Evolutionary conservation across 495 filamentous ascomycete genomes (phyloP).

Genomic region (Recurvomyces mirabilis): DNA sequence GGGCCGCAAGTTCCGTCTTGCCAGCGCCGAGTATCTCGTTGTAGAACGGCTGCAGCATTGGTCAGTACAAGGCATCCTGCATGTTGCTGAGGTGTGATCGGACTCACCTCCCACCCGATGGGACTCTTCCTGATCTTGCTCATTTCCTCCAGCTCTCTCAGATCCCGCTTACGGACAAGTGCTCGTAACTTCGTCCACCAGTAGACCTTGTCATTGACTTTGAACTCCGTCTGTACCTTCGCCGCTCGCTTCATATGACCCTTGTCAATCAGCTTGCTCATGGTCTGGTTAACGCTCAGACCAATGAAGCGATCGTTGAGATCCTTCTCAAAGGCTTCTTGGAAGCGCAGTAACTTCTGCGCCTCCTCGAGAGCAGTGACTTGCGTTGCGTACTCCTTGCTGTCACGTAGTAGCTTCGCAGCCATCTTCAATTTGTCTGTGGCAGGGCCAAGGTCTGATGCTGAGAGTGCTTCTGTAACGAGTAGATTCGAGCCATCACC

Average conservation of each 20-base stretch:
- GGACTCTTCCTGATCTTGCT: conserved; percentile 61
- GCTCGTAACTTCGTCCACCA: conserved; percentile 90
- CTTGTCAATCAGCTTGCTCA: conserved; percentile 66
- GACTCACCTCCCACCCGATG: conserved; percentile 88
- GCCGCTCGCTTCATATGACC: conserved; percentile 70
- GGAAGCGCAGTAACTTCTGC: conserved; percentile 63
- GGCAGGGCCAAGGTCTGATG: conserved; percentile 49
- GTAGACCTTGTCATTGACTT: conserved; percentile 74
- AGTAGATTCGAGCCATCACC: conserved; percentile 82
- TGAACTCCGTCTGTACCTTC: conserved; percentile 84
- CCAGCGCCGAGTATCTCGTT: conserved; percentile 80
- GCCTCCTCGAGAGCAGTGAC: conserved; percentile 68
- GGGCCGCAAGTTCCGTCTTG: conserved; percentile 72
- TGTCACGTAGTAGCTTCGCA: conserved; percentile 67
- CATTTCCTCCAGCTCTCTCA: conserved; percentile 83
- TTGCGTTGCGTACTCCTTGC: conserved; percentile 68
- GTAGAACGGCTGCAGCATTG: conserved; percentile 61
- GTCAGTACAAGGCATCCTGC: conserved; percentile 9
- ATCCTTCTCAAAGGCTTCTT: conserved; percentile 76
- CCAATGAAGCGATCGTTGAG: conserved; percentile 65
- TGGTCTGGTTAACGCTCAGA: conserved; percentile 76
- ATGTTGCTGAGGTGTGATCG: too few relatives aligned
- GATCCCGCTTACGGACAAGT: conserved; percentile 77
- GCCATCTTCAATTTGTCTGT: conserved; percentile 80
- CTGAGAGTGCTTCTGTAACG: conserved; percentile 62